Evolutionary conservation across 1,284 basidiomycete genomes (phyloP), one percentile per base, ranked within the genome.

Genomic region (Sporisorium scitamineum): DNA sequence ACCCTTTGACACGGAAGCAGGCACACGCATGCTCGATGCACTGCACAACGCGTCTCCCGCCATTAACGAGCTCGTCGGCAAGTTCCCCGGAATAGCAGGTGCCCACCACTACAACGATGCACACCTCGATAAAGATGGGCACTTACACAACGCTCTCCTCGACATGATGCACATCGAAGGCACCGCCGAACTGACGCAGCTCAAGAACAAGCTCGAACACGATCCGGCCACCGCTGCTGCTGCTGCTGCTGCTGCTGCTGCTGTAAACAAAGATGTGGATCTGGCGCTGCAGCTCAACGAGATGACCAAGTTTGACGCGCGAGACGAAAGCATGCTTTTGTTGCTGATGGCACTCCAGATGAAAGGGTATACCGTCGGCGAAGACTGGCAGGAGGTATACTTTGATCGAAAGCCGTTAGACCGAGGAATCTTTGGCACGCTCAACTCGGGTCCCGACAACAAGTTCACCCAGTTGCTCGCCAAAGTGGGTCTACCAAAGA

Each of bases 391-490:
- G 27, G 56, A n/a, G 2, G 56, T 77, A 18, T 77, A 57, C 37
- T 1, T 77, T 16, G 61, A 64, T 7, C 62, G 74, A 1, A 57
- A 59, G 6, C 60, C 60, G 16, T 31, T 66, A 14, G 11, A 22
- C 8, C 29, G 20, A 1, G 70, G 70, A 3, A 11, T 76, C 5
- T 54, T 76, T 18, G 54, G 32, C 0, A 16, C 55, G 24, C 65
- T 76, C 56, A 62, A 65, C 18, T 32, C 53, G 18, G 70, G 59
- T 10, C 55, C 74, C 0, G 56, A 27, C 9, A 72, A 76, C 66
- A 59, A 54, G 61, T 76, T 76, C 39, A 72, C 66, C 10, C 54
- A 76, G 55, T 60, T 76, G 14, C 62, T 76, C 5, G 56, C 61
- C 14, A 20, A 69, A 8, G 66, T 72, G 8, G 74, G 62, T 1